Conservation (phyloP, 2,329 filamentous ascomycete species). For the Pseudovirgaria hyperparasitica region DNA sequence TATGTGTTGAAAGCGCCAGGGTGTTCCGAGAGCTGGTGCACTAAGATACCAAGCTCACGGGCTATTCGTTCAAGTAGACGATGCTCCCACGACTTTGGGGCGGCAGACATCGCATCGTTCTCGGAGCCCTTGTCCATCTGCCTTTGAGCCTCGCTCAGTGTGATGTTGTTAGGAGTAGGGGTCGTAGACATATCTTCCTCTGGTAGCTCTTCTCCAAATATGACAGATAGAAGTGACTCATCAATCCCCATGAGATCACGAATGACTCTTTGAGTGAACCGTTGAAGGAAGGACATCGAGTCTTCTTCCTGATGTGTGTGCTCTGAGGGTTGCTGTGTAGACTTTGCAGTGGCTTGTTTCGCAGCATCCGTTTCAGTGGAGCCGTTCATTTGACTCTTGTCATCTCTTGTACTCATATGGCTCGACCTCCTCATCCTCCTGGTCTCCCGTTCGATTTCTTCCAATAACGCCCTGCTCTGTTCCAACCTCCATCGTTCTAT, state of each 20-base stretch:
- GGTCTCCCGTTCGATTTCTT: constrained; percentile 83
- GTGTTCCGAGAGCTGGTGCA: constrained; percentile 73
- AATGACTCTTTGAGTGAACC: constrained; percentile 75
- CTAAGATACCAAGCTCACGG: constrained; percentile 70
- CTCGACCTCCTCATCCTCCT: constrained; percentile 51
- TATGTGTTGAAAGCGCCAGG: constrained; percentile 85
- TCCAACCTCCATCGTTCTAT: constrained; percentile 91
- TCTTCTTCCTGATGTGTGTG: constrained; percentile 8
- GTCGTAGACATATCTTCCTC: constrained; percentile 18
- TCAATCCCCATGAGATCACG: constrained; percentile 85
- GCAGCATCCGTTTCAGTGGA: too few species aligned
- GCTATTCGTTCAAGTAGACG: constrained; percentile 74
- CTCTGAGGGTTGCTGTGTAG: too few species aligned
- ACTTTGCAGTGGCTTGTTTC: too few species aligned
- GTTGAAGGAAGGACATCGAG: constrained; percentile 56
- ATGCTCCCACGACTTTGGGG: constrained; percentile 60
- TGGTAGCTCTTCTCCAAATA: constrained; percentile 71
- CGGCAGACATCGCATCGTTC: constrained; percentile 20
- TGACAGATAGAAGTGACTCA: constrained; percentile 67
- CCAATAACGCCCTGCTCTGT: constrained; percentile 71
- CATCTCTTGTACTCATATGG: constrained; percentile 37
- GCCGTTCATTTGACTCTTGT: too few species aligned
- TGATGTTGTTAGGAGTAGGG: constrained; percentile 12
- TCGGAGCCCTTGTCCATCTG: constrained; percentile 12
- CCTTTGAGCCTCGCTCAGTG: constrained; percentile 8